Evolutionary conservation across 768 basidiomycete species (phyloP).

Genomic region (Leccinum sublutescens): DNA sequence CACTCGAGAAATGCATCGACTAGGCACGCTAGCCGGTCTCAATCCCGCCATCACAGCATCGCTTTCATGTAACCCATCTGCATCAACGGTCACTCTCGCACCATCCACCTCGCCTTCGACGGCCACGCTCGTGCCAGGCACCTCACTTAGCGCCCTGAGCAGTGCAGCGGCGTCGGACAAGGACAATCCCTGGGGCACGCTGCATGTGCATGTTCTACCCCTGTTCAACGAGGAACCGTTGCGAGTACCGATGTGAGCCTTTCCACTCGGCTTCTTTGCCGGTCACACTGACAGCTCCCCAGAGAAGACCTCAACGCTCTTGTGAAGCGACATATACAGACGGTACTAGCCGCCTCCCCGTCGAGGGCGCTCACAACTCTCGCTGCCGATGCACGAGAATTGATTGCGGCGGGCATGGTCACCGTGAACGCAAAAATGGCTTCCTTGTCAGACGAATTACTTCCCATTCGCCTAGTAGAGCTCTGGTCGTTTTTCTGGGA

Average conservation of each 20-base stretch:
- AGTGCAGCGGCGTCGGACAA: constrained; percentile 37
- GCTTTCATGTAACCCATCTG: constrained; percentile 44
- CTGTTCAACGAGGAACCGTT: constrained; percentile 91
- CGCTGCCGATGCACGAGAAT: constrained; percentile 75
- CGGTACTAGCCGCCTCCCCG: constrained; percentile 69
- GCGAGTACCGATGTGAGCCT: constrained; percentile 72
- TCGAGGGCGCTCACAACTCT: constrained; percentile 72
- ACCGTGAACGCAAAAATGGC: constrained; percentile 84
- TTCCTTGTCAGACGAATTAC: constrained; percentile 73
- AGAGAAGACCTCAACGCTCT: constrained; percentile 88
- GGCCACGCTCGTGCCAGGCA: constrained; percentile 28
- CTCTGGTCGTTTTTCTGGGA: constrained; percentile 95
- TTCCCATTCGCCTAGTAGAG: constrained; percentile 77
- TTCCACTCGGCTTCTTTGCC: not conserved
- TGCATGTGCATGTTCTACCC: constrained; percentile 87
- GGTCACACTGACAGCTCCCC: constrained; percentile 13
- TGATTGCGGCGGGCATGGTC: constrained; percentile 87
- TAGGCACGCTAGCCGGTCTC: constrained; percentile 60
- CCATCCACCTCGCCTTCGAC: constrained; percentile 41
- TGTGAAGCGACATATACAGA: constrained; percentile 74
- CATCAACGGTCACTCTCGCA: constrained; percentile 43
- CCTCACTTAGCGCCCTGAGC: constrained; percentile 31
- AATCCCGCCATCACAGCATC: constrained; percentile 42
- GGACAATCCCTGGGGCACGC: constrained; percentile 75
- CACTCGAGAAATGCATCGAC: constrained; percentile 81